These are phyloP conservation scores for Aspergillus ostianus DNA, from an alignment of 495 filamentous ascomycete species.

Conservation along the genomic window DNA sequence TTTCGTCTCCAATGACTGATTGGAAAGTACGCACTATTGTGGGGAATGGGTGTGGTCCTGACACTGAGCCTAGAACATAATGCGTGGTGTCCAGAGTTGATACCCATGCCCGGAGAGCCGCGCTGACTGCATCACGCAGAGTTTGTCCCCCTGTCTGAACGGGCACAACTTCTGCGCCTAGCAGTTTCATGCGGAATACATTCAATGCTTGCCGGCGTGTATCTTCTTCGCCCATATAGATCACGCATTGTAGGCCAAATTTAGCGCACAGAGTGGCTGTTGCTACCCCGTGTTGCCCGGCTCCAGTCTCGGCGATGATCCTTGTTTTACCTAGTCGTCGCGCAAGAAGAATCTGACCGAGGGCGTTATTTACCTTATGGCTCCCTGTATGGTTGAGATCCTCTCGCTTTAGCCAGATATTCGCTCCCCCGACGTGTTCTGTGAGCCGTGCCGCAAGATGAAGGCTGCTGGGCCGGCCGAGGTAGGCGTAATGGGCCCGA, in stretches of 20 bases:
- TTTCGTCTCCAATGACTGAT: conserved; percentile 88
- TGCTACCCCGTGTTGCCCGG: conserved; percentile 95
- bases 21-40: conserved; percentile 96
- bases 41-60: conserved; percentile 92
- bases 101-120: conserved; percentile 86
- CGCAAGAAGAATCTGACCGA: conserved; percentile 88
- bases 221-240: conserved; percentile 98
- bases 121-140: conserved; percentile 90
- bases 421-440: conserved; percentile 82
- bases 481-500: conserved; percentile 93
- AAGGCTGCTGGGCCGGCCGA: conserved; percentile 88
- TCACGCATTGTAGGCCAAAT: conserved; percentile 91
- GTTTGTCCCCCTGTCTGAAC: conserved; percentile 83
- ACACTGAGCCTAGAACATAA: conserved; percentile 94
- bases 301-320: conserved; percentile 94
- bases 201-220: conserved; percentile 90
- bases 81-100: conserved; percentile 81
- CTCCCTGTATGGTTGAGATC: conserved; percentile 83
- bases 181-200: conserved; percentile 92
- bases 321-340: conserved; percentile 80
- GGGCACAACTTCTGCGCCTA: conserved; percentile 82
- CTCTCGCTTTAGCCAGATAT: conserved; percentile 93
- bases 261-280: conserved; percentile 93
- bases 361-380: conserved; percentile 97
- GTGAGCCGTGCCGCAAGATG: conserved; percentile 87